Evolutionary conservation across 140 eudicot species (phyloP).

Genomic region (Erigeron philadelphicus): DNA sequence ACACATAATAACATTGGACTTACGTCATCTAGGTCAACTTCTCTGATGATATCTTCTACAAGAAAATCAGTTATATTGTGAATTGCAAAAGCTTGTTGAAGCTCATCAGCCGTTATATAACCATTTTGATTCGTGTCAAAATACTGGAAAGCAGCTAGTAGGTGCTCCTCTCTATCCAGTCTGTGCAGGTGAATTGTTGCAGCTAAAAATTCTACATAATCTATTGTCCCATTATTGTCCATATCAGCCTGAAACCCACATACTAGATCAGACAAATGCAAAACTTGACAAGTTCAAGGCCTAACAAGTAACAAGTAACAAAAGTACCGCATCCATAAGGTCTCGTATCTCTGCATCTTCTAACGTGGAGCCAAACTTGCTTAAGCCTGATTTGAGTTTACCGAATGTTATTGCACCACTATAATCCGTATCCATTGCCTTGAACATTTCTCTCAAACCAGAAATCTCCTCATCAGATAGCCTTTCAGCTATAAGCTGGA

Average conservation of each 20-base stretch:
- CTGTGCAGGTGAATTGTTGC: conserved; percentile 88
- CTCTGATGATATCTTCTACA: conserved; percentile 82
- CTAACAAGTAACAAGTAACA: not conserved
- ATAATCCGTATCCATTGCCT: conserved; percentile 96
- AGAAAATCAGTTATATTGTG: conserved; percentile 68
- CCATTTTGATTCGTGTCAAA: conserved; percentile 96
- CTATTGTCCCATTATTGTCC: conserved; percentile 91
- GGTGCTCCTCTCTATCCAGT: conserved; percentile 91
- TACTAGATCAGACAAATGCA: conserved; percentile 17
- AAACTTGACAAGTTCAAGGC: not conserved
- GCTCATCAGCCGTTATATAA: conserved; percentile 87
- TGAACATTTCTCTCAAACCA: conserved; percentile 91
- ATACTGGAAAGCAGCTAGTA: conserved; percentile 76
- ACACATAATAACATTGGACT: conserved; percentile 2
- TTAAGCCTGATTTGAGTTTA: conserved; percentile 89
- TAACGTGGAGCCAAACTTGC: conserved; percentile 86
- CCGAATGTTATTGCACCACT: conserved; percentile 99
- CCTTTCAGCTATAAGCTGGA: conserved; percentile 96
- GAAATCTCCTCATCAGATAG: conserved; percentile 98
- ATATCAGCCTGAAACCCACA: conserved; percentile 70
- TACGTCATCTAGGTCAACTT: conserved; percentile 95
- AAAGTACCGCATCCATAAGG: conserved; percentile 98
- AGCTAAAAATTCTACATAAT: conserved; percentile 93
- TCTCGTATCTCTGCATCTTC: conserved; percentile 94
- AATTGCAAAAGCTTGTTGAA: conserved; percentile 85